These are phyloP conservation scores for Metschnikowia lachancei DNA, from an alignment of 805 yeast species.

Conservation along the genomic window DNA sequence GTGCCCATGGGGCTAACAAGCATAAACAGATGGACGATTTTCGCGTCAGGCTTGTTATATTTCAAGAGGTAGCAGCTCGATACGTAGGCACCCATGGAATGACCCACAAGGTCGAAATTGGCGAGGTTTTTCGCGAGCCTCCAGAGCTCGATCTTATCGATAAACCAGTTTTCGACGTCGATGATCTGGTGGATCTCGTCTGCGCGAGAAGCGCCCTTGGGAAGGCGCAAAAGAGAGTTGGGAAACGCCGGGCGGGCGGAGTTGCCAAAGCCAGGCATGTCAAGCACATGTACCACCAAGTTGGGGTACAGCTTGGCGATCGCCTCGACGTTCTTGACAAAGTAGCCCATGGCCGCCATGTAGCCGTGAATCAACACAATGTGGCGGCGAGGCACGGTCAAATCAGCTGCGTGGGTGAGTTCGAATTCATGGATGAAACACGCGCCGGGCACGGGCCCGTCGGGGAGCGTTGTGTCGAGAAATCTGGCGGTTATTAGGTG, in stretches of 20 bases:
- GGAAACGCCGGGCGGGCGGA: slow-evolving; percentile 43
- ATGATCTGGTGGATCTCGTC: slow-evolving; percentile 33
- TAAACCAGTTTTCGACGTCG: slow-evolving; percentile 40
- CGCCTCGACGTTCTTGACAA: slow-evolving; percentile 36
- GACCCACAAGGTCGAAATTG: slow-evolving; percentile 34
- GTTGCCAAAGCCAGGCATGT: slow-evolving; percentile 44
- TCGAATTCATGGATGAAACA: slow-evolving; percentile 38
- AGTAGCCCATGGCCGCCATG: slow-evolving; percentile 46
- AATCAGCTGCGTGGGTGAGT: slow-evolving; percentile 24
- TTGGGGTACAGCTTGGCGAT: slow-evolving; percentile 32
- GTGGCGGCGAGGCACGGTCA: slow-evolving; percentile 15
- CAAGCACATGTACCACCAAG: slow-evolving; percentile 38
- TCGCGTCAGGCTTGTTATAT: slow-evolving; percentile 21
- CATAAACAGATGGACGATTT: slow-evolving; percentile 24
- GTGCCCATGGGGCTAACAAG: slow-evolving; percentile 46
- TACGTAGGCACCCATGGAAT: slow-evolving; percentile 45
- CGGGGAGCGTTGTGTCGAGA: slow-evolving; percentile 28
- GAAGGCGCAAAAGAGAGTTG: slow-evolving; percentile 23
- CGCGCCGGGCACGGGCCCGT: slow-evolving; percentile 19
- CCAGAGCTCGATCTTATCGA: slow-evolving; percentile 40
- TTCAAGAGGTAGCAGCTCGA: slow-evolving; percentile 41
- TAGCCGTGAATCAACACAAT: slow-evolving; percentile 42
- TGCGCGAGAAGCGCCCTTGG: slow-evolving; percentile 14
- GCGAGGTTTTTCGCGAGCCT: slow-evolving; percentile 24
- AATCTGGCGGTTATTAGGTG: slow-evolving; percentile 18